phyloP scores from a whole-genome alignment of 163 green algal species.

The Chloromonas sp. region DNA sequence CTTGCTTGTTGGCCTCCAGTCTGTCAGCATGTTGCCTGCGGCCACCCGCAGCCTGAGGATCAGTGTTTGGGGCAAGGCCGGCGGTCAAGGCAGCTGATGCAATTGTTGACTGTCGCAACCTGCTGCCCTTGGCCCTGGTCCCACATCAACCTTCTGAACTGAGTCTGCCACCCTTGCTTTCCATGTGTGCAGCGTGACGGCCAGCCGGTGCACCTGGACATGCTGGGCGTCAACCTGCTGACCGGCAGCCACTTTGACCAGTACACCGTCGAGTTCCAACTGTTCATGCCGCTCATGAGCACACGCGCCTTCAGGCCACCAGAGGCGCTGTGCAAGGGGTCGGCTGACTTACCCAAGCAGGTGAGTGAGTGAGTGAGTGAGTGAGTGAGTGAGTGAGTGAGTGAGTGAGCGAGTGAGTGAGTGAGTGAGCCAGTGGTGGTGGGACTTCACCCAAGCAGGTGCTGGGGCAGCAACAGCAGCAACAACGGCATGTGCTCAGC shows the following conservation, averaged over 20 bases:
- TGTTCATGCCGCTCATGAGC: neutral
- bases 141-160: too few species aligned
- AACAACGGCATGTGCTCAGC: neutral
- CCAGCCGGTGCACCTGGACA: neutral
- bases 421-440: neutral
- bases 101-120: too few species aligned
- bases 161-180: too few species aligned
- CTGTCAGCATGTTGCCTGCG: too few species aligned
- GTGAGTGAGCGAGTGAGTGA: constrained; percentile 6
- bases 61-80: too few species aligned
- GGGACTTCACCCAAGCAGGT: too few species aligned
- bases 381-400: too few species aligned
- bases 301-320: neutral
- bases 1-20: too few species aligned
- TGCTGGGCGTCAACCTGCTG: constrained; percentile 4
- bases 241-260: neutral
- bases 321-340: neutral
- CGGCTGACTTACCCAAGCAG: constrained; percentile 4
- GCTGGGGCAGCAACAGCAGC: constrained; percentile 10
- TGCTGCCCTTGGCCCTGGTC: too few species aligned
- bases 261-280: neutral
- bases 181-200: neutral
- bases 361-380: neutral
- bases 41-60: too few species aligned
- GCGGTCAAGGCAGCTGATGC: too few species aligned